Evolutionary conservation across 1,139 yeast genomes (phyloP).

Genomic region (Saccharomyces hybrid): DNA sequence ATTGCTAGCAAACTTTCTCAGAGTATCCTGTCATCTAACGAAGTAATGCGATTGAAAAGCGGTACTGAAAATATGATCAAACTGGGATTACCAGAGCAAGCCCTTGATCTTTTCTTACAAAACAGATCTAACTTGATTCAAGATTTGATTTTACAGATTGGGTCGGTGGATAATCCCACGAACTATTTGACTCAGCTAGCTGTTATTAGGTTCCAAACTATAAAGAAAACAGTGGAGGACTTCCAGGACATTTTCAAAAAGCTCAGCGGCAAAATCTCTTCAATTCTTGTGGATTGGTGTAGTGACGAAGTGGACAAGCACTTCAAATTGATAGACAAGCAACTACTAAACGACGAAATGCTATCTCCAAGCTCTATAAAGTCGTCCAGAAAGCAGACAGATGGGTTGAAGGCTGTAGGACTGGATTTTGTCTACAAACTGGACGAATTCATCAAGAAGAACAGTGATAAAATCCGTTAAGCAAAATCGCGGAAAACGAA

Average conservation of each 20-base stretch:
- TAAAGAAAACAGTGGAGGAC: slow-evolving; percentile 42
- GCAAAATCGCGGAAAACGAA: neutral
- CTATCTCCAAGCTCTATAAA: slow-evolving; percentile 41
- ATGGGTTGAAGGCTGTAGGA: slow-evolving; percentile 57
- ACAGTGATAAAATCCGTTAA: slow-evolving; percentile 17
- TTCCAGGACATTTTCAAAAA: slow-evolving; percentile 41
- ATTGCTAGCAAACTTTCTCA: slow-evolving; percentile 30
- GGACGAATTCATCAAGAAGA: slow-evolving; percentile 29
- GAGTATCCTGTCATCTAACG: slow-evolving; percentile 28
- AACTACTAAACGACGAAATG: slow-evolving; percentile 56
- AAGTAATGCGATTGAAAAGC: slow-evolving; percentile 28
- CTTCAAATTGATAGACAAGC: slow-evolving; percentile 54
- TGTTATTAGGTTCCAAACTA: slow-evolving; percentile 50
- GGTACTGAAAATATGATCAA: slow-evolving; percentile 36
- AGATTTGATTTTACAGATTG: slow-evolving; percentile 40
- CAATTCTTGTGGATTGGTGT: slow-evolving; percentile 57
- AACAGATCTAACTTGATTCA: slow-evolving; percentile 42
- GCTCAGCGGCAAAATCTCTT: slow-evolving; percentile 34
- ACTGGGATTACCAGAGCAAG: slow-evolving; percentile 40
- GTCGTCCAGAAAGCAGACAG: slow-evolving; percentile 53
- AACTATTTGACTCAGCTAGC: slow-evolving; percentile 53
- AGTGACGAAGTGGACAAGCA: slow-evolving; percentile 57
- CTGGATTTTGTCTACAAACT: slow-evolving; percentile 51
- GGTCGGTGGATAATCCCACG: slow-evolving; percentile 48
- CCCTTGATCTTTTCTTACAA: slow-evolving; percentile 42